A percentile compares a stretch with the other conserved stretches of the same genome.
These are phyloP conservation scores for Phyllosticta paracitricarpa DNA, from an alignment of 2,329 filamentous ascomycete species.

Conservation along the genomic window DNA sequence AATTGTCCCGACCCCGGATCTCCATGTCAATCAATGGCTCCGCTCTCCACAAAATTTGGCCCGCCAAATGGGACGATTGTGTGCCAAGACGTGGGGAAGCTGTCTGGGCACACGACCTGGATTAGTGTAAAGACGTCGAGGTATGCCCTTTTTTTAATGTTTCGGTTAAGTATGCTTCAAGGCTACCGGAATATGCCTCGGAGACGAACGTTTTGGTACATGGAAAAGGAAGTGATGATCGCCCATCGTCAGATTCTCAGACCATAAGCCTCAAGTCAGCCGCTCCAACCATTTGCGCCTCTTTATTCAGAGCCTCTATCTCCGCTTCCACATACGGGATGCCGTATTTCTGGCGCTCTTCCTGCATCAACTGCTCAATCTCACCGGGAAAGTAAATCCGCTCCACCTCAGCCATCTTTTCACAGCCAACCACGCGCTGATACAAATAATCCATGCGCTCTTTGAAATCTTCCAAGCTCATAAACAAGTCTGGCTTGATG, in stretches of 20 bases:
- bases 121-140: not conserved
- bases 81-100: not conserved
- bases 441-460: conserved; percentile 52
- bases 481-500: conserved; percentile 66
- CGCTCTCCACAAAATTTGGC: not conserved
- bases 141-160: not conserved
- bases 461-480: conserved; percentile 60
- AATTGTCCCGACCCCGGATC: not conserved
- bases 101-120: not conserved
- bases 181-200: not conserved
- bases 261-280: conserved; percentile 12
- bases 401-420: conserved; percentile 45
- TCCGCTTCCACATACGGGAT: conserved; percentile 42
- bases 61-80: not conserved
- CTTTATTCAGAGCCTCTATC: conserved; percentile 39
- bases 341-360: conserved; percentile 32
- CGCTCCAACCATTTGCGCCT: conserved; percentile 37
- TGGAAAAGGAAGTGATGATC: not conserved
- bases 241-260: conserved; percentile 1
- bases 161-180: not conserved
- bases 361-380: conserved; percentile 42
- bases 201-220: not conserved
- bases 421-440: conserved; percentile 40
- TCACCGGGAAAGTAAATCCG: conserved; percentile 50
- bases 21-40: not conserved